Evolutionary conservation across 345 rosid genomes (phyloP), one percentile per base, ranked within the genome.

Genomic region (Corymbia maculata): DNA sequence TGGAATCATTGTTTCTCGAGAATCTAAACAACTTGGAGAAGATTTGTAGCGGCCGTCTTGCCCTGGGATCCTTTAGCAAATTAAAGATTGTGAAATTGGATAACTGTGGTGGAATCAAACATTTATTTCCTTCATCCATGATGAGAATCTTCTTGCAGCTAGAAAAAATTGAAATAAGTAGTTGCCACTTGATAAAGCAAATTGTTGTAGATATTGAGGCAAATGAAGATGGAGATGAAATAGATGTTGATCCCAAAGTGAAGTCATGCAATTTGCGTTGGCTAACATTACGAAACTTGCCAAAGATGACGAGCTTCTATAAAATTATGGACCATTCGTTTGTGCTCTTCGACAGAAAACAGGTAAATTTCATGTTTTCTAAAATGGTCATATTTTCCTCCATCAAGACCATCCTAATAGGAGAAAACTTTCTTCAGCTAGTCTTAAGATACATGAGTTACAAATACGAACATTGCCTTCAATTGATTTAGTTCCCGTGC

Each of bases 341-440:
- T 0, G 32, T 11, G 2, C 26, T 59, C 68, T 59, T 59, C 14
- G 7, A 59, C 0, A 5, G 0, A 26, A 14, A 26, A 59, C 68
- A 59, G 68, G 68, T 59, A 59, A 57, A 24, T 57, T 24, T 57
- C n/a, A 57, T 24, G 0, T 4, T 57, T 57, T 8, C 28, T 24
- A 10, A 57, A 57, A 24, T 22, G 28, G n/a, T 57, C n/a, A 9
- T 57, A 9, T 57, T 57, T 0, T 9, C 64, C 12, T 4, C 6
- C n/a, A 57, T 57, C 6, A 0, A 24, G 0, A 1, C 1, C 64
- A 9, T 24, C 64, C 12, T 22, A 57, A 21, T 22, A 8, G n/a
- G 6, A 57, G 64, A 24, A 57, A 0, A 57, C 12, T 57, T 22
- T 57, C 13, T 57, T 6, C 0, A 0, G 0, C 64, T 57, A 57